Percentiles rank a stretch among this genome's conserved stretches.
phyloP scores from a whole-genome alignment of 2,329 filamentous ascomycete genomes.

The Penicillium brevicompactum region DNA sequence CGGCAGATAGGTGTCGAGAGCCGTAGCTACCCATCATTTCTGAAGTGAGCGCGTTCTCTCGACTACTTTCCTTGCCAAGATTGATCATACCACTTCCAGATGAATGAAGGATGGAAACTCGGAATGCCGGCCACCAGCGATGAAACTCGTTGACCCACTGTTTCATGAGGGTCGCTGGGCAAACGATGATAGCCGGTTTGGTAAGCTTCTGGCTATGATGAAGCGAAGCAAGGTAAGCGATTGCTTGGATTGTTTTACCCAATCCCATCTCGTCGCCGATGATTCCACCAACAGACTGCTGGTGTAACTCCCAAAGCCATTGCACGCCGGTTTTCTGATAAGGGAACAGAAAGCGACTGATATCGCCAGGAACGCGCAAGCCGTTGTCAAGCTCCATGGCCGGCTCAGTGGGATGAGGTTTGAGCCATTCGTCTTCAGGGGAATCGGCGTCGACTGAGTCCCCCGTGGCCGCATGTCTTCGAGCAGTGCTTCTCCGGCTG shows the following conservation, averaged over 20 bases:
- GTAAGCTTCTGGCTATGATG: constrained; percentile 87
- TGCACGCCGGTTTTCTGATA: constrained; percentile 97
- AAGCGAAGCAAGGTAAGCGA: constrained; percentile 82
- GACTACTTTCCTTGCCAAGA: constrained; percentile 60
- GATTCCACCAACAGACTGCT: constrained; percentile 88
- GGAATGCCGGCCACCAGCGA: constrained; percentile 97
- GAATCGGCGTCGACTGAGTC: constrained; percentile 41
- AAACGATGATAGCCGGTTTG: constrained; percentile 87
- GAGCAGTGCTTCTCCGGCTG: constrained; percentile 61
- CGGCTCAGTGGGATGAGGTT: constrained; percentile 72
- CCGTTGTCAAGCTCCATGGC: constrained; percentile 68
- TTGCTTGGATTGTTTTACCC: constrained; percentile 86
- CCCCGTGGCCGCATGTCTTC: constrained; percentile 46
- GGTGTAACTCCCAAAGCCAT: constrained; percentile 91
- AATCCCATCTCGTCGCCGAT: constrained; percentile 98
- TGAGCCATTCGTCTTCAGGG: constrained; percentile 68
- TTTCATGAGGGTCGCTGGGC: constrained; percentile 89
- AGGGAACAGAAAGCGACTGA: constrained; percentile 88
- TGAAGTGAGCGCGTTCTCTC: constrained; percentile 65
- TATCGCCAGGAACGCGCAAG: constrained; percentile 84
- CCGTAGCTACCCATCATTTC: constrained; percentile 53
- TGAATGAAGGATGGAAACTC: constrained; percentile 91
- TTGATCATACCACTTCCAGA: constrained; percentile 97
- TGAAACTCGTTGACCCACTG: constrained; percentile 99
- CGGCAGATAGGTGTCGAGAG: constrained; percentile 47